These are phyloP conservation scores for Psidium guajava DNA, from an alignment of 345 rosid species.

Conservation along the genomic window DNA sequence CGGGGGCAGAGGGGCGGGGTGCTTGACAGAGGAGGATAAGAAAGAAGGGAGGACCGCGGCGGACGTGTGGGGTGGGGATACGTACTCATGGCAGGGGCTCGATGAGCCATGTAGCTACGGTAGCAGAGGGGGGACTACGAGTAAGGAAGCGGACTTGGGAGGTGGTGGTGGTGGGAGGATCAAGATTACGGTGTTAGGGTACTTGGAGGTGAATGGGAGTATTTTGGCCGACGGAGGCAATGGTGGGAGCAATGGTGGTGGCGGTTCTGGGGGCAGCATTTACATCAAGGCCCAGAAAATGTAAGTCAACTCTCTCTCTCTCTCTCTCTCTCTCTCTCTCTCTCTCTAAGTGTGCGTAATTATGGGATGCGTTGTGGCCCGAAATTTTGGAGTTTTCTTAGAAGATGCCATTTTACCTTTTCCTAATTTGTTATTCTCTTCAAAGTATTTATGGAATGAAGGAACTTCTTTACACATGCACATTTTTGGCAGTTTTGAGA, in stretches of 20 bases:
- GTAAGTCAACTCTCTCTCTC: slow-evolving; percentile 37
- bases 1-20: slow-evolving; percentile 86
- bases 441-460: not conserved
- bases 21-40: slow-evolving; percentile 51
- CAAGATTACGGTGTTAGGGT: slow-evolving; percentile 32
- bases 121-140: slow-evolving; percentile 82
- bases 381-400: not conserved
- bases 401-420: not conserved
- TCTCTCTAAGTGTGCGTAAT: not conserved
- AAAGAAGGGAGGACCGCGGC: slow-evolving; percentile 67
- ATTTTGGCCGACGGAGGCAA: slow-evolving; percentile 79
- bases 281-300: slow-evolving; percentile 57
- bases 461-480: not conserved
- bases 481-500: not conserved
- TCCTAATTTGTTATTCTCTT: not conserved
- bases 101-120: slow-evolving; percentile 74
- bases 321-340: slow-evolving; percentile 1
- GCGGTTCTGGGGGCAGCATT: slow-evolving; percentile 97
- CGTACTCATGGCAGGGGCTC: slow-evolving; percentile 86
- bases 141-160: slow-evolving; percentile 74
- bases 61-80: slow-evolving; percentile 99
- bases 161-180: slow-evolving; percentile 93
- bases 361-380: not conserved
- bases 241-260: slow-evolving; percentile 87
- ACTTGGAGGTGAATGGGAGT: slow-evolving; percentile 53